Base-by-base conservation (phyloP, 805 yeast species). In the Wickerhamiella occidentalis region DNA sequence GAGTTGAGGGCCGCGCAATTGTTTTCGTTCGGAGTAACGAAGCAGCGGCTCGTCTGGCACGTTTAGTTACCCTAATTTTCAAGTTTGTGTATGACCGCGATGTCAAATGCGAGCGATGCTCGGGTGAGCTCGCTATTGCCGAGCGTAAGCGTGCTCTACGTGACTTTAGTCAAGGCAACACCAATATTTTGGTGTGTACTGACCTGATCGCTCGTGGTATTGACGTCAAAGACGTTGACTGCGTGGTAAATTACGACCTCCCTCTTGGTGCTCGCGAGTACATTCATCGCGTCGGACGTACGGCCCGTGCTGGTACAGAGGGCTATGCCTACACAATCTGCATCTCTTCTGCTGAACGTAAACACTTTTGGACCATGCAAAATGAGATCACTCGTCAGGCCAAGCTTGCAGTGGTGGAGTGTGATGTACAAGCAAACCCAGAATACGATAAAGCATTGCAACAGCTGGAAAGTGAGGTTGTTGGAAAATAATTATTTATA, bases 151-250 rank as follows among this genome's bases (percentile, higher is more conserved):
- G 75, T 55, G 68, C 80, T 1, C 68, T 92, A 49, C 71, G 75
- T 37, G 71, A 72, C 6, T 88, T 92, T 59, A 69, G 76, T 12
- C 58, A 62, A 2, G 79, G 78, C 15, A 69, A 73, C 1, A 67
- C 77, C 44, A 68, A 72, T 40, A 60, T 86, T 35, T 33, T 69
- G 76, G 63, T 80, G 75, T 52, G 87, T 22, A 92, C 98, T 0
- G 99, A 92, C 67, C 71, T 92, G 57, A 82, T 92, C 64, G 84
- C 96, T n/a, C 79, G 99, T 67, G 99, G 99, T 68, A 76, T 92
- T 45, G 95, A 90, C 66, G 73, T 92, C 41, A 66, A 73, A 13
- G 72, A 78, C 3, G 76, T 92, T 45, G 72, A 77, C 40, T 76
- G 78, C 54, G 96, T 92, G 11, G 68, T 92, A 47, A 92, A 92